phyloP scores from a whole-genome alignment of 176 grass and related monocot genomes.

The Urochloa ruziziensis region DNA sequence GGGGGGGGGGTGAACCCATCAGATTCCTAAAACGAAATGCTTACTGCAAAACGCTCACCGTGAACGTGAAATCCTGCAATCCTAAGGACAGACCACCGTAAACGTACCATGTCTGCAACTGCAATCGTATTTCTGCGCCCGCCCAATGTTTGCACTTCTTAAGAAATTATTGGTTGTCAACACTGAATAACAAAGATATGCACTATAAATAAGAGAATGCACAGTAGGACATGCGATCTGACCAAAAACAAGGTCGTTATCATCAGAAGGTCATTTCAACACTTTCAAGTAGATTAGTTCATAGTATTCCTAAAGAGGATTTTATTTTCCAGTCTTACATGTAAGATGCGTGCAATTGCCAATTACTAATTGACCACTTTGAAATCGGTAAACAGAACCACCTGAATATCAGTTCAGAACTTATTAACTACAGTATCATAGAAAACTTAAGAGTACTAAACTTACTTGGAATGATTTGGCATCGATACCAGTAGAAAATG shows the following conservation, averaged over 20 bases:
- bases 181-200: neutral
- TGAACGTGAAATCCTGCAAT: no score
- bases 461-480: slow-evolving; percentile 74
- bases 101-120: no score
- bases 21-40: no score
- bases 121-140: no score
- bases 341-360: neutral
- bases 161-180: neutral
- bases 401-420: neutral
- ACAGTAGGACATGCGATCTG: neutral
- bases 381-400: neutral
- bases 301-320: neutral
- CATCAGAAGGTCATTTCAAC: neutral
- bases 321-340: no score
- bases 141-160: no score
- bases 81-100: no score
- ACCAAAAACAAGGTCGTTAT: neutral
- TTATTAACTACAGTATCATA: neutral
- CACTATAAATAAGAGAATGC: neutral
- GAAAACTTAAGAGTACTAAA: neutral
- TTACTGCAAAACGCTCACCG: no score
- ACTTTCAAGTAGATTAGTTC: neutral
- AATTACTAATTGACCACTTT: neutral
- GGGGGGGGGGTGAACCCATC: no score
- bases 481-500: slow-evolving; percentile 90